These are phyloP conservation scores for Trichoderma breve DNA, from an alignment of 2,329 filamentous ascomycete genomes.

Conservation along the genomic window DNA sequence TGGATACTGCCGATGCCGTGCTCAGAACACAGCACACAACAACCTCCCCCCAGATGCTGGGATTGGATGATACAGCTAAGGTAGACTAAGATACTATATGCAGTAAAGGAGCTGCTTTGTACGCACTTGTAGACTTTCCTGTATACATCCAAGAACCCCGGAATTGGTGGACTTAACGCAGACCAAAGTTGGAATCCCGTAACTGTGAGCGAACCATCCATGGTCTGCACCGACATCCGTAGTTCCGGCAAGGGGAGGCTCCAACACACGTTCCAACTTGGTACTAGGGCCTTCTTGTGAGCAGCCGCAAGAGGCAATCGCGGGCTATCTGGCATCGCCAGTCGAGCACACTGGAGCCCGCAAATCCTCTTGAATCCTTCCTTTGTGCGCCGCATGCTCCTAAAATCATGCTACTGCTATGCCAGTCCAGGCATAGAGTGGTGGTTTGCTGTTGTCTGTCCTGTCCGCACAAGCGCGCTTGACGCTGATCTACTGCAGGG, in stretches of 20 bases:
- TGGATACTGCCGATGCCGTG: not conserved
- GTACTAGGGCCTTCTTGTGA: not conserved
- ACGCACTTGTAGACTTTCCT: not conserved
- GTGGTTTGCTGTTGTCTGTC: not conserved
- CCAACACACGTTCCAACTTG: not conserved
- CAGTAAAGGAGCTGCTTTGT: not conserved
- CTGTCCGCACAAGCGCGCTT: slow-evolving; percentile 6
- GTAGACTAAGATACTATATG: too few species aligned
- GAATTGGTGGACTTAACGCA: not conserved
- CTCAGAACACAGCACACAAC: not conserved
- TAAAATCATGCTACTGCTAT: not conserved
- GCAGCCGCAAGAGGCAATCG: not conserved
- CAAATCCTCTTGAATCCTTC: not conserved
- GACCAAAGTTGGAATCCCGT: not conserved
- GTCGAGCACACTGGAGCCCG: not conserved
- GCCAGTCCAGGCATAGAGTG: not conserved
- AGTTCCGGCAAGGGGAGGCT: not conserved
- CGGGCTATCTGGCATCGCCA: not conserved
- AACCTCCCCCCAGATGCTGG: not conserved
- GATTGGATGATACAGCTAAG: not conserved
- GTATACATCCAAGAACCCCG: not conserved
- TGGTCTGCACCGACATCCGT: not conserved
- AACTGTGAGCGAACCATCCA: not conserved
- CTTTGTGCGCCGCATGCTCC: not conserved
- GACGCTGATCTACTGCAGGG: slow-evolving; percentile 19